These are phyloP conservation scores for Coemansia sp. DNA, from an alignment of 192 early-diverging fungal species.

Conservation along the genomic window DNA sequence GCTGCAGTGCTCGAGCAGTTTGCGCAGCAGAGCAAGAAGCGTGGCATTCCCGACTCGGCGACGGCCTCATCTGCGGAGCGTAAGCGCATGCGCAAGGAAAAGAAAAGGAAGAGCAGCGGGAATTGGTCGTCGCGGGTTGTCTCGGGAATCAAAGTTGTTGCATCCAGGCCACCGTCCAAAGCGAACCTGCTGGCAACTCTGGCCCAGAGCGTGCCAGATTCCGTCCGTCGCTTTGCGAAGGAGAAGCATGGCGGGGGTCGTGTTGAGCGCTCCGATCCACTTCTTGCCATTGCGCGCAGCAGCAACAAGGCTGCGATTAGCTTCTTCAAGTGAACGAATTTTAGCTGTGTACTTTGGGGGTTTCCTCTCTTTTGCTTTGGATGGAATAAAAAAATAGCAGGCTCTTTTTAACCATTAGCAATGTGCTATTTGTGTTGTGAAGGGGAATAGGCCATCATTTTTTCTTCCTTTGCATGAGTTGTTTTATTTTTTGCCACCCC, in stretches of 20 bases:
- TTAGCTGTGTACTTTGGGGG: neutral
- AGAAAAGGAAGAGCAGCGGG: conserved; percentile 15
- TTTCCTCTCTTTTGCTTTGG: neutral
- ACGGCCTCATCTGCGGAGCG: neutral
- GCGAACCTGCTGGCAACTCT: conserved; percentile 31
- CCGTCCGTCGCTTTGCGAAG: conserved; percentile 20
- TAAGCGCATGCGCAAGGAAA: conserved; percentile 12
- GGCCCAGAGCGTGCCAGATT: conserved; percentile 30
- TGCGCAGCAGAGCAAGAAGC: conserved; percentile 23
- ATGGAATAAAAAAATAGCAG: neutral
- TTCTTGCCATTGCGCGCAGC: conserved; percentile 40
- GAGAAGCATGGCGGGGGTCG: conserved; percentile 35
- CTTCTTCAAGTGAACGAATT: conserved; percentile 25
- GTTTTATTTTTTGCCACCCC: too few relatives aligned
- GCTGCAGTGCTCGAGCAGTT: conserved; percentile 41
- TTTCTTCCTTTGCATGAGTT: too few relatives aligned
- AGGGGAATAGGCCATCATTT: too few relatives aligned
- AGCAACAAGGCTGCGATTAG: conserved; percentile 36
- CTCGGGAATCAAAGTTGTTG: conserved; percentile 50
- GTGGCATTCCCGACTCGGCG: neutral
- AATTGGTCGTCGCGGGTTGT: conserved; percentile 33
- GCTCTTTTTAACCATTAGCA: too few relatives aligned
- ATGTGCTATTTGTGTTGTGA: too few relatives aligned
- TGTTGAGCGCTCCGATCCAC: conserved; percentile 39
- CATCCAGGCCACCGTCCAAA: conserved; percentile 22